These are phyloP conservation scores for Penicillium pancosmium DNA, from an alignment of 495 filamentous ascomycete species.

Conservation along the genomic window DNA sequence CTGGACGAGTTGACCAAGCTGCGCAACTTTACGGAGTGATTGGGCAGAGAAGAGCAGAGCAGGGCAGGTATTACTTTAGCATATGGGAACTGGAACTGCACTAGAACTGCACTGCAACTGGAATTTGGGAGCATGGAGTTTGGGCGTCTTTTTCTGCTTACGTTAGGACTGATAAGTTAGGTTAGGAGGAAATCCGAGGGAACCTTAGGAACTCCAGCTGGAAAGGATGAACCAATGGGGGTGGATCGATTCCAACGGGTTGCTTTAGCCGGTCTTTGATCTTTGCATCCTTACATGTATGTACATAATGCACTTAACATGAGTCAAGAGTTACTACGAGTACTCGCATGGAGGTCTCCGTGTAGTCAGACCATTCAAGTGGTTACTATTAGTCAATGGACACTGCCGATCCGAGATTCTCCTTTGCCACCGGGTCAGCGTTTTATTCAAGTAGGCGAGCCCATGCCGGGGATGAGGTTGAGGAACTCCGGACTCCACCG, in stretches of 20 bases:
- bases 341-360: background rate
- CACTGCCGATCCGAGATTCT: constrained; percentile 6
- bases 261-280: too few relatives aligned
- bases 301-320: too few relatives aligned
- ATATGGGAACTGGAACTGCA: background rate
- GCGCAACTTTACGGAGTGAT: constrained; percentile 57
- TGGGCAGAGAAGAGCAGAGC: background rate
- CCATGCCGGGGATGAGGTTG: constrained; percentile 18
- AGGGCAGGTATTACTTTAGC: too few relatives aligned
- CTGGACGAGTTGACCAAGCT: constrained; percentile 88
- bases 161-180: constrained; percentile 3
- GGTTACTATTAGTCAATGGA: background rate
- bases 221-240: too few relatives aligned
- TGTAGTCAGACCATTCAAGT: background rate
- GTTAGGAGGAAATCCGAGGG: constrained; percentile 18
- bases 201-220: background rate
- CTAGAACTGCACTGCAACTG: background rate
- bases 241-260: too few relatives aligned
- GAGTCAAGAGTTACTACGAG: background rate
- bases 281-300: too few relatives aligned
- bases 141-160: constrained; percentile 4
- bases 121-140: constrained; percentile 14
- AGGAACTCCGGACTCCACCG: constrained; percentile 6
- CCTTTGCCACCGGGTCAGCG: constrained; percentile 19
- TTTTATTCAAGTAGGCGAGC: constrained; percentile 16